Conservation (phyloP, 495 filamentous ascomycete genomes). For the Echria macrotheca region DNA sequence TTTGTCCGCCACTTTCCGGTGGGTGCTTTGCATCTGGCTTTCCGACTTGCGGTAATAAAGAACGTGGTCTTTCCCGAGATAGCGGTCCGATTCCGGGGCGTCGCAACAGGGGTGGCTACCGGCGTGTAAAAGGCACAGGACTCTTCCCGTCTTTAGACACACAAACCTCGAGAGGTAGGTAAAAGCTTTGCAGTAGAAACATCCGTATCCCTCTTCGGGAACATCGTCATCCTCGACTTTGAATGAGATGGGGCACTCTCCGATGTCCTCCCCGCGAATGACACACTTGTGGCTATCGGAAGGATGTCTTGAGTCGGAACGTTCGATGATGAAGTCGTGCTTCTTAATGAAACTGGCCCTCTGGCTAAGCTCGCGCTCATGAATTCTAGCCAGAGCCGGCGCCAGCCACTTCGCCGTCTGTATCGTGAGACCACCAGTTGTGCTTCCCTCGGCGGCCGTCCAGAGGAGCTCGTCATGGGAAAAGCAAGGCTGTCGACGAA, state of each 20-base stretch:
- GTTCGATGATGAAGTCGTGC: constrained; percentile 50
- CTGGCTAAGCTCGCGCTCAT: constrained; percentile 63
- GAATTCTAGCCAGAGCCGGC: constrained; percentile 75
- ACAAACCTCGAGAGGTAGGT: constrained; percentile 86
- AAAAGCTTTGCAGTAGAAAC: constrained; percentile 86
- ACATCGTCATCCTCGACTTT: constrained; percentile 65
- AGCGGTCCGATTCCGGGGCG: constrained; percentile 51
- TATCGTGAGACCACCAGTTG: constrained; percentile 72
- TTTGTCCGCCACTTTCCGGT: constrained; percentile 78
- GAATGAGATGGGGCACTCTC: constrained; percentile 38
- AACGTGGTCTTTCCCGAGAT: constrained; percentile 58
- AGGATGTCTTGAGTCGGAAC: constrained; percentile 46
- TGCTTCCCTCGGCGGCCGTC: constrained; percentile 63
- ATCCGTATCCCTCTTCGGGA: constrained; percentile 85
- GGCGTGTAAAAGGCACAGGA: constrained; percentile 73
- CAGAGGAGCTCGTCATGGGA: constrained; percentile 95
- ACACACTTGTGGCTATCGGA: constrained; percentile 32
- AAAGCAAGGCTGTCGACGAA: constrained; percentile 90
- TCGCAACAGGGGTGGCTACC: constrained; percentile 76
- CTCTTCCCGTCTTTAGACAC: constrained; percentile 71
- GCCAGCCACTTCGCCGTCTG: constrained; percentile 92
- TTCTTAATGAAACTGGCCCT: constrained; percentile 61
- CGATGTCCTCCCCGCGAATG: constrained; percentile 36
- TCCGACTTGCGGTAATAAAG: constrained; percentile 72
- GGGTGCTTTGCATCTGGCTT: constrained; percentile 56